Evolutionary conservation across 768 basidiomycete genomes (phyloP).

Genomic region (Phlegmacium glaucopus): DNA sequence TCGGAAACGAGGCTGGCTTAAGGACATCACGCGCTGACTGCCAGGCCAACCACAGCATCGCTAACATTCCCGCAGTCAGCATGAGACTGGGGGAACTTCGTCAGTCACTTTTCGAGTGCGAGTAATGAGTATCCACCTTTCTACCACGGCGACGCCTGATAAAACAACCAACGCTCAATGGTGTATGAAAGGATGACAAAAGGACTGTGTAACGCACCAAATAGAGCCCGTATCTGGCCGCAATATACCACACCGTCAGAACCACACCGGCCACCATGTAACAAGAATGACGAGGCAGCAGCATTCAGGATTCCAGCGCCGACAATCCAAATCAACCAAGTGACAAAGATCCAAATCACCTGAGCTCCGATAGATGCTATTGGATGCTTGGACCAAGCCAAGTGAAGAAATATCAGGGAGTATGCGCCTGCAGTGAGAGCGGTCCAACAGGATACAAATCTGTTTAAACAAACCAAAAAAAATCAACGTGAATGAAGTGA

Average conservation of each 20-base stretch:
- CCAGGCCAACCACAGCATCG: constrained; percentile 50
- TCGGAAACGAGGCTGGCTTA: constrained; percentile 8
- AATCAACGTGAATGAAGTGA: constrained; percentile 1
- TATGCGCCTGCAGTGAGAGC: constrained; percentile 47
- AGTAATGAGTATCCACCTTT: constrained; percentile 37
- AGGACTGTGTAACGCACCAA: constrained; percentile 32
- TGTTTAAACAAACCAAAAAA: constrained; percentile 16
- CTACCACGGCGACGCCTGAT: constrained; percentile 46
- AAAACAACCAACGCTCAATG: background rate
- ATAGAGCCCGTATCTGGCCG: constrained; percentile 50
- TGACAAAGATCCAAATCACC: constrained; percentile 53
- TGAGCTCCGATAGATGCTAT: constrained; percentile 58
- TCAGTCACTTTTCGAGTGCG: background rate
- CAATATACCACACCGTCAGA: constrained; percentile 45
- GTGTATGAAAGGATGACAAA: background rate
- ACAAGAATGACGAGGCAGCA: constrained; percentile 39
- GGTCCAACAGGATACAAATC: constrained; percentile 63
- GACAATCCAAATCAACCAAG: constrained; percentile 60
- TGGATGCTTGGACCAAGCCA: constrained; percentile 49
- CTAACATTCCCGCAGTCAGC: constrained; percentile 45
- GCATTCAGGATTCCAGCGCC: constrained; percentile 50
- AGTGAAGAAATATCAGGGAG: constrained; percentile 59
- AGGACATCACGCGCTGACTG: constrained; percentile 36
- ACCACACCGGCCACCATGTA: constrained; percentile 37
- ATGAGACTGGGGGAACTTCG: constrained; percentile 32